These are phyloP conservation scores for Coriolopsis trogii DNA, from an alignment of 1,284 basidiomycete genomes.

Conservation along the genomic window DNA sequence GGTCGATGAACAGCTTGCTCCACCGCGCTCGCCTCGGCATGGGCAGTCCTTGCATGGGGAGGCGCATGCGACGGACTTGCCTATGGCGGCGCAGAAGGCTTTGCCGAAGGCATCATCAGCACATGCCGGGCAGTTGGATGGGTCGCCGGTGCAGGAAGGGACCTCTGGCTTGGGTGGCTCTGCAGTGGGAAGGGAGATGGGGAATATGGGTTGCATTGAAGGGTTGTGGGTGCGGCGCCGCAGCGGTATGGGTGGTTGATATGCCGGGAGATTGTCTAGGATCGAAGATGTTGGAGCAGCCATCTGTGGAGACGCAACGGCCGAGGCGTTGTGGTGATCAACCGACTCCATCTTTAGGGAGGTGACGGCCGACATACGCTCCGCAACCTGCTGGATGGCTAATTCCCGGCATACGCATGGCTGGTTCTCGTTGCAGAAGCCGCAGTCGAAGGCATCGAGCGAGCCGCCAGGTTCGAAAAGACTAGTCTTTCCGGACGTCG, in stretches of 20 bases:
- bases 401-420: slow-evolving; percentile 77
- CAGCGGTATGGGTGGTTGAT: slow-evolving; percentile 77
- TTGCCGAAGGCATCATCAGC: slow-evolving; percentile 82
- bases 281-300: slow-evolving; percentile 48
- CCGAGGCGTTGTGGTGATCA: slow-evolving; percentile 26
- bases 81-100: slow-evolving; percentile 83
- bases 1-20: slow-evolving; percentile 13
- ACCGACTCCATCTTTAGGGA: slow-evolving; percentile 41
- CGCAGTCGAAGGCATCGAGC: slow-evolving; percentile 53
- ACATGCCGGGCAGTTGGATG: slow-evolving; percentile 76
- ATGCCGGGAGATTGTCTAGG: slow-evolving; percentile 75
- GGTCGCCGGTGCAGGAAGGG: slow-evolving; percentile 56
- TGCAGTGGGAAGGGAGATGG: slow-evolving; percentile 42
- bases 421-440: slow-evolving; percentile 71
- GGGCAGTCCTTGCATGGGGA: slow-evolving; percentile 60
- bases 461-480: slow-evolving; percentile 37
- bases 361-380: slow-evolving; percentile 23
- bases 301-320: slow-evolving; percentile 18
- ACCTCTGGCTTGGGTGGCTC: slow-evolving; percentile 45
- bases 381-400: slow-evolving; percentile 45
- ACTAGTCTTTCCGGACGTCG: slow-evolving; percentile 32
- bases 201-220: slow-evolving; percentile 53
- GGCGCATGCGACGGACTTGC: slow-evolving; percentile 53
- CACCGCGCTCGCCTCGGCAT: slow-evolving; percentile 30
- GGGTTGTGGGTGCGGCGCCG: slow-evolving; percentile 51